Conservation (phyloP, 2,329 filamentous ascomycete species). For the Aspergillus quadricinctus region DNA sequence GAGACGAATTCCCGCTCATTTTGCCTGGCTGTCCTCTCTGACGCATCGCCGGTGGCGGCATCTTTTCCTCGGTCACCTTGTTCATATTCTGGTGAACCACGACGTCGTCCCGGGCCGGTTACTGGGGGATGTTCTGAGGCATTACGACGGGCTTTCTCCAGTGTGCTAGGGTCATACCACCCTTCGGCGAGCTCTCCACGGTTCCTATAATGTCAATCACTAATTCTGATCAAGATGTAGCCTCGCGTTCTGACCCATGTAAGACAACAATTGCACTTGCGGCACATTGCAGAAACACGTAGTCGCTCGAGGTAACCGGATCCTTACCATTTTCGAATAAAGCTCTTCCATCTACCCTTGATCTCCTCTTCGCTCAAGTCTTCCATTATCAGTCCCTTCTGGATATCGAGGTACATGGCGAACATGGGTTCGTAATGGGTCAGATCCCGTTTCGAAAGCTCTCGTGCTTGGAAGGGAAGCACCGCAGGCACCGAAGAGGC, state of each 20-base stretch:
- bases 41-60: background rate
- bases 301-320: slow-evolving; percentile 1
- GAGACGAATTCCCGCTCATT: slow-evolving; percentile 39
- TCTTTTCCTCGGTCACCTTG: slow-evolving; percentile 3
- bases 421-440: slow-evolving; percentile 65
- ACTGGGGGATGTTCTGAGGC: slow-evolving; percentile 10
- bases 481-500: slow-evolving; percentile 19
- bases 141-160: slow-evolving; percentile 48
- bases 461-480: slow-evolving; percentile 64
- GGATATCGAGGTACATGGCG: slow-evolving; percentile 79
- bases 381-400: slow-evolving; percentile 70
- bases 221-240: background rate
- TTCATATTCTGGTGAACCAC: slow-evolving; percentile 22
- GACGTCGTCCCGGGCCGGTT: background rate
- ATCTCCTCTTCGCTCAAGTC: slow-evolving; percentile 70
- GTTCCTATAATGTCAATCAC: slow-evolving; percentile 63
- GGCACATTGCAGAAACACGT: background rate
- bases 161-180: slow-evolving; percentile 84
- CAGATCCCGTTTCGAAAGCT: slow-evolving; percentile 67
- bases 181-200: slow-evolving; percentile 77
- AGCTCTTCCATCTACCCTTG: slow-evolving; percentile 88
- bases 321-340: slow-evolving; percentile 75
- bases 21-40: slow-evolving; percentile 9
- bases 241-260: background rate
- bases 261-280: background rate